Evolutionary conservation across 768 basidiomycete species (phyloP).

Genomic region (Lenzites betulinus): DNA sequence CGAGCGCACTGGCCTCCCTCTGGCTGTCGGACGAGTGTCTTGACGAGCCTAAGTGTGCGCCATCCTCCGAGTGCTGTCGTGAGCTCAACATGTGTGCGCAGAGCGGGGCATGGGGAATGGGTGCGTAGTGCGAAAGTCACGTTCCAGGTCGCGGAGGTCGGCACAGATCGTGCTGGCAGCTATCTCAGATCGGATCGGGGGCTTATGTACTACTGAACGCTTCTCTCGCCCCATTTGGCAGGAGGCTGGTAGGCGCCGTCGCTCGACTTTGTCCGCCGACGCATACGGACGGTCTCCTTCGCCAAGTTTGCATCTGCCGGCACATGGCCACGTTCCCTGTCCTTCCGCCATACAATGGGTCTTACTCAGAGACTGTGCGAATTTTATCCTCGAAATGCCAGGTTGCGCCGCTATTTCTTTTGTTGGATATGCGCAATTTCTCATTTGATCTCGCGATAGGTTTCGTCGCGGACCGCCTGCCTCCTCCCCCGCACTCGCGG

Average conservation of each 20-base stretch:
- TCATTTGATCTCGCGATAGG: no score
- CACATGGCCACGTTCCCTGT: neutral
- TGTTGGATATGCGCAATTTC: no score
- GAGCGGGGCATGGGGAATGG: neutral
- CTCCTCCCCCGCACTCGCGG: no score
- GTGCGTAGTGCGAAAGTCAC: conserved; percentile 20
- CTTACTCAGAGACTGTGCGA: no score
- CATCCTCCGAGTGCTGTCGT: neutral
- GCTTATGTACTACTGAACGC: neutral
- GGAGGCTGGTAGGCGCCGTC: neutral
- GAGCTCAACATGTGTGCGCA: conserved; percentile 9
- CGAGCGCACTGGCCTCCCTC: conserved; percentile 9
- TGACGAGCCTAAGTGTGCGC: neutral
- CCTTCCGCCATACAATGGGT: neutral
- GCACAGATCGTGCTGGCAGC: conserved; percentile 8
- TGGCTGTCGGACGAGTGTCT: conserved; percentile 1
- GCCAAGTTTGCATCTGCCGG: neutral
- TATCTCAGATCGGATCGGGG: conserved; percentile 13
- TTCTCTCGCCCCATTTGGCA: neutral
- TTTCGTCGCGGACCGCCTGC: no score
- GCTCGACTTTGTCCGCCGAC: neutral
- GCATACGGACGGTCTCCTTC: neutral
- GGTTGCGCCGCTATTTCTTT: no score
- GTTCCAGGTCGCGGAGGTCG: conserved; percentile 1
- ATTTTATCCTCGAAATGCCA: no score